These are phyloP conservation scores for Curvularia sp. DNA, from an alignment of 2,329 filamentous ascomycete genomes.

Conservation along the genomic window DNA sequence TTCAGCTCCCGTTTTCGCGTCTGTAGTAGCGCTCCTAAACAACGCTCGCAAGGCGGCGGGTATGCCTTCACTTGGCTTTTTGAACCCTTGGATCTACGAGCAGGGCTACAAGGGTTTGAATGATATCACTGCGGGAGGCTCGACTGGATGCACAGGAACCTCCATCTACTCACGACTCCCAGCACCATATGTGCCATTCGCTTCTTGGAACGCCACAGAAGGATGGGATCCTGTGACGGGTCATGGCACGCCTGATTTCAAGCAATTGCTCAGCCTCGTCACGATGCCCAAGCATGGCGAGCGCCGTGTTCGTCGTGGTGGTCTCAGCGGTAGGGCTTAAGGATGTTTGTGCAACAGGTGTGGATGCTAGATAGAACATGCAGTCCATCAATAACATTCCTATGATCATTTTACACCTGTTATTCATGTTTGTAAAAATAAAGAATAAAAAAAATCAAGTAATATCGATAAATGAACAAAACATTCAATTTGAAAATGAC, in stretches of 20 bases:
- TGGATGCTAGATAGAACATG: background rate
- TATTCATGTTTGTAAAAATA: too few relatives aligned
- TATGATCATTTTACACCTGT: background rate
- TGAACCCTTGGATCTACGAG: slow-evolving; percentile 55
- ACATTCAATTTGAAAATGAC: background rate
- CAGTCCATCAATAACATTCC: background rate
- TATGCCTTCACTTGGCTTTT: slow-evolving; percentile 48
- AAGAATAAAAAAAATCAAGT: too few relatives aligned
- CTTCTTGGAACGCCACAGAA: slow-evolving; percentile 60
- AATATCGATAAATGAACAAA: background rate
- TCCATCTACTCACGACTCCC: slow-evolving; percentile 49
- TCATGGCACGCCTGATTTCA: slow-evolving; percentile 49
- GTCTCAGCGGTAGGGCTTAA: slow-evolving; percentile 1
- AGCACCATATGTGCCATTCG: slow-evolving; percentile 54
- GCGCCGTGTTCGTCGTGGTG: slow-evolving; percentile 21
- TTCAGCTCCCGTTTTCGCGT: slow-evolving; percentile 50
- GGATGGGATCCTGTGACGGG: slow-evolving; percentile 62
- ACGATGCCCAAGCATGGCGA: slow-evolving; percentile 24
- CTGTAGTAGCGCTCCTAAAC: slow-evolving; percentile 50
- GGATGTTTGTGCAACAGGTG: background rate
- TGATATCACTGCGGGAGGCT: slow-evolving; percentile 59
- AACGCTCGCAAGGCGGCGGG: slow-evolving; percentile 48
- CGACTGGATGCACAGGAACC: slow-evolving; percentile 54
- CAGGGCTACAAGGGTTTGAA: slow-evolving; percentile 55
- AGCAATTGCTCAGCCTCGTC: slow-evolving; percentile 42